phyloP scores from a whole-genome alignment of 1,284 basidiomycete genomes.

The Ganoderma lingzhi region DNA sequence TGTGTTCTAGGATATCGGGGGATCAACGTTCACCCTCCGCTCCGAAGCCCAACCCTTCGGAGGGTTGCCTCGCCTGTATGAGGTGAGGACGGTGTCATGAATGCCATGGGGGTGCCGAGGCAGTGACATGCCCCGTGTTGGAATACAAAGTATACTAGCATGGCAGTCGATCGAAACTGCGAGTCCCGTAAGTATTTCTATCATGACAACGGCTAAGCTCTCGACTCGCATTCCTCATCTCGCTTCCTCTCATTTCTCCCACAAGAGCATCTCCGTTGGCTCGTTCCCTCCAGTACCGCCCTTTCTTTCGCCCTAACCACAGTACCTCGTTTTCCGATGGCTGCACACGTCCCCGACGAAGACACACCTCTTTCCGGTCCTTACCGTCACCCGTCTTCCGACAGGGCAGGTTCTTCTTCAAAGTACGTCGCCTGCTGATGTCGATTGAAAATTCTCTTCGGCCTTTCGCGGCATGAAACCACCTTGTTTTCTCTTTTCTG shows the following conservation, averaged over 20 bases:
- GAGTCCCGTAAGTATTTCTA: constrained; percentile 2
- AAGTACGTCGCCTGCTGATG: neutral
- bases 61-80: neutral
- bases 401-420: neutral
- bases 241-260: neutral
- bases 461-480: neutral
- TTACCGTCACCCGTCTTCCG: neutral
- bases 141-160: neutral
- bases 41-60: neutral
- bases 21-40: neutral
- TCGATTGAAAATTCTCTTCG: neutral
- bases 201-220: neutral
- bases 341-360: neutral
- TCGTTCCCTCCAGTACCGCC: neutral
- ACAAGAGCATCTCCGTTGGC: neutral
- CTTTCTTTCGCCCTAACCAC: neutral
- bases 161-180: constrained; percentile 1
- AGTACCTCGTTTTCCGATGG: neutral
- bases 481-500: neutral
- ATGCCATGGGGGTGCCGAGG: neutral
- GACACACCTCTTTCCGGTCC: neutral
- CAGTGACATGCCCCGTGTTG: neutral
- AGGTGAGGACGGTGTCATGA: neutral
- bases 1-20: neutral
- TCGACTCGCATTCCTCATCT: neutral